phyloP scores from a whole-genome alignment of 495 filamentous ascomycete genomes.

The Aspergillus homomorphus region DNA sequence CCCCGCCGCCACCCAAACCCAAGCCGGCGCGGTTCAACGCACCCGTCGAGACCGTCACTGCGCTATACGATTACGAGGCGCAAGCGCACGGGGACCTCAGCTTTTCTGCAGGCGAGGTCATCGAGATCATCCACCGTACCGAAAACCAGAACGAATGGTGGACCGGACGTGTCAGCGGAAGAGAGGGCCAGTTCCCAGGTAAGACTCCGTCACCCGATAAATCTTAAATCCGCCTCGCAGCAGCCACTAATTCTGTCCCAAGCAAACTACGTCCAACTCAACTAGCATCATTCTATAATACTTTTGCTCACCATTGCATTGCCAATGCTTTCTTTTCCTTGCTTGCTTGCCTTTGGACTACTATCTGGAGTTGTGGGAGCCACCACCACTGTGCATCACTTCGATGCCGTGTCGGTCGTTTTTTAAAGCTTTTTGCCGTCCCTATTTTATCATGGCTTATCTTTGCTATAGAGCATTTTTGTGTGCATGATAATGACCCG shows the following conservation, averaged over 20 bases:
- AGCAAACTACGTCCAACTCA: slow-evolving; percentile 44
- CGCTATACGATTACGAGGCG: slow-evolving; percentile 92
- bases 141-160: slow-evolving; percentile 96
- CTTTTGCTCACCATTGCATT: slow-evolving; percentile 7
- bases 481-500: slow-evolving; percentile 11
- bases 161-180: slow-evolving; percentile 72
- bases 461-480: slow-evolving; percentile 6
- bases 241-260: background rate
- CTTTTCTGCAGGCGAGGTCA: slow-evolving; percentile 85
- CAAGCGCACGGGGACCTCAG: slow-evolving; percentile 93
- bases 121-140: slow-evolving; percentile 80
- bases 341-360: slow-evolving; percentile 6
- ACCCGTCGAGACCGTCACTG: slow-evolving; percentile 72
- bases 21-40: slow-evolving; percentile 75
- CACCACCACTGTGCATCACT: background rate
- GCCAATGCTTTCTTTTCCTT: slow-evolving; percentile 5
- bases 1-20: slow-evolving; percentile 87
- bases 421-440: background rate
- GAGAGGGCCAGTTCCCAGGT: slow-evolving; percentile 93
- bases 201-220: slow-evolving; percentile 34
- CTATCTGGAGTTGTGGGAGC: slow-evolving; percentile 14
- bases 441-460: background rate
- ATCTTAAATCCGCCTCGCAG: background rate
- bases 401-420: background rate
- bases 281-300: slow-evolving; percentile 26